Conservation (phyloP, 2,329 filamentous ascomycete genomes). For the Chrysoporthe deuterocubensis region DNA sequence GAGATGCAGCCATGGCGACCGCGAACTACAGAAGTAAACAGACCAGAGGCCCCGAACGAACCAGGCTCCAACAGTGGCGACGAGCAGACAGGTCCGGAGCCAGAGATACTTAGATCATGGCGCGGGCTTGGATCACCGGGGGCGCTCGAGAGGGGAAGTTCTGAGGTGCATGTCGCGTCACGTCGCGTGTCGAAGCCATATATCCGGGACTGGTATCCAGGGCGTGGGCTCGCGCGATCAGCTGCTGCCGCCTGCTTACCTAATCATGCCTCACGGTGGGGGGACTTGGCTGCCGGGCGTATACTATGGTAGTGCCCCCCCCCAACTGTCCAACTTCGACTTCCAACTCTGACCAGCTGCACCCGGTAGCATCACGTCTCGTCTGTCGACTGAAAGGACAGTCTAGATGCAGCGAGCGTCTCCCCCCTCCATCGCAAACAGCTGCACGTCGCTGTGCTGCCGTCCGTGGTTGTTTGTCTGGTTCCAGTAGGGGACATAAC, state of each 20-base stretch:
- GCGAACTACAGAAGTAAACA: conserved; percentile 10
- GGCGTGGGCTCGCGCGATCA: background rate
- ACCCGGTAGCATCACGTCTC: background rate
- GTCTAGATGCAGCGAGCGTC: background rate
- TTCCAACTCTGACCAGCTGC: too few relatives aligned
- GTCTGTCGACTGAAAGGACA: background rate
- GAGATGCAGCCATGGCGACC: conserved; percentile 27
- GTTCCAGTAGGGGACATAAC: background rate
- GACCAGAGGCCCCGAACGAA: background rate
- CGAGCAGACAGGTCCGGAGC: background rate
- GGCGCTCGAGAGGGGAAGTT: background rate
- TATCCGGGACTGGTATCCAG: background rate
- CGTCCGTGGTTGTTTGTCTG: background rate
- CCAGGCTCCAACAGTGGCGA: background rate
- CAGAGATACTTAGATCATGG: conserved; percentile 5
- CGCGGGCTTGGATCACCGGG: conserved; percentile 17
- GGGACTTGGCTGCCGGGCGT: background rate
- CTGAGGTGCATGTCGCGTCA: background rate
- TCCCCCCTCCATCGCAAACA: too few relatives aligned
- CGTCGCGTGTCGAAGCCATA: background rate
- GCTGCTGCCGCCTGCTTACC: conserved; percentile 1
- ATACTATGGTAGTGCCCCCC: background rate
- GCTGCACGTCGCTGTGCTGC: background rate
- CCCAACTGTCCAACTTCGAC: background rate
- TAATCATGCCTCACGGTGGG: background rate